phyloP scores from a whole-genome alignment of 176 grass and related monocot species.

The Canna indica region DNA sequence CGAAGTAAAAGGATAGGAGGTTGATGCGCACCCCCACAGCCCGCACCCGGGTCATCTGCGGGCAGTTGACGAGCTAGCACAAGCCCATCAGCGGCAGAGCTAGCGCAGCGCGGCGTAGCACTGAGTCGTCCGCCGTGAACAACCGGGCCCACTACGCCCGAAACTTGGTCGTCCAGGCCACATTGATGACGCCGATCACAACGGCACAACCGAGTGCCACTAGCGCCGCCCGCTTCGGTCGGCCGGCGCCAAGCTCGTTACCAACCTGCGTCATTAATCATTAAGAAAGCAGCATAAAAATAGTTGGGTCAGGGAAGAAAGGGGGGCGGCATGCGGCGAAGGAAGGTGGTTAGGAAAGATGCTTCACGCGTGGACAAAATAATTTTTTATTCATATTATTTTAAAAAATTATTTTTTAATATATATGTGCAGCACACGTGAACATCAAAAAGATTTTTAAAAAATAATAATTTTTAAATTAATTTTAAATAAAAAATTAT shows the following conservation, averaged over 20 bases:
- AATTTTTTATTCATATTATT: too few species aligned
- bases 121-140: constrained; percentile 44
- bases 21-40: constrained; percentile 75
- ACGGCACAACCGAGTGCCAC: constrained; percentile 61
- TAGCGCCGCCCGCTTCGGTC: constrained; percentile 58
- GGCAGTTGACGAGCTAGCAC: constrained; percentile 95
- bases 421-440: too few species aligned
- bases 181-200: constrained; percentile 45
- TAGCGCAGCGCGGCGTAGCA: constrained; percentile 44
- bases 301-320: too few species aligned
- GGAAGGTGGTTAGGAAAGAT: too few species aligned
- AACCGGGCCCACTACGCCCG: constrained; percentile 50
- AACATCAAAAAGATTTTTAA: too few species aligned
- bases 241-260: constrained; percentile 82
- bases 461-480: too few species aligned
- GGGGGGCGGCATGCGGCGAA: too few species aligned
- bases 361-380: too few species aligned
- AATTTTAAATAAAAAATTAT: too few species aligned
- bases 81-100: constrained; percentile 76
- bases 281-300: constrained; percentile 12
- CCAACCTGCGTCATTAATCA: constrained; percentile 55
- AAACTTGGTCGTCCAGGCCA: constrained; percentile 53
- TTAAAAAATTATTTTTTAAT: too few species aligned
- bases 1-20: constrained; percentile 85
- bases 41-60: constrained; percentile 83